These are phyloP conservation scores for Vicia sativa DNA, from an alignment of 306 rosid genomes.

Conservation along the genomic window DNA sequence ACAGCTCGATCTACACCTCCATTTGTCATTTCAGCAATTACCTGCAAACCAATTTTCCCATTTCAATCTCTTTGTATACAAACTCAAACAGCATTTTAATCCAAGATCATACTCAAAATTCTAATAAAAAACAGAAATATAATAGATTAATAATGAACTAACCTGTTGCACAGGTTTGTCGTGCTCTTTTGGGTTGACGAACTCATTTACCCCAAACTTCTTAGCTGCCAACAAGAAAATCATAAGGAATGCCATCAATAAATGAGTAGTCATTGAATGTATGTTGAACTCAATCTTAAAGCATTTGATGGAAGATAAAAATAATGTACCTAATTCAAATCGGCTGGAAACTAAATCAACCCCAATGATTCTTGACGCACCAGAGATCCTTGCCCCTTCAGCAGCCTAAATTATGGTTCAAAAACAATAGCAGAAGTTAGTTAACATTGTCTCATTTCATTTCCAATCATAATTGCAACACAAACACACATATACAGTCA, in stretches of 20 bases:
- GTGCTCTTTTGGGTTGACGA: conserved; percentile 90
- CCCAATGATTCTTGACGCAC: conserved; percentile 83
- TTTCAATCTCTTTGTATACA: too few relatives aligned
- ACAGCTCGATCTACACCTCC: too few relatives aligned
- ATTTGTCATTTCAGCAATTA: too few relatives aligned
- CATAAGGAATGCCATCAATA: conserved; percentile 4
- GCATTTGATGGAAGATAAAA: conserved; percentile 9
- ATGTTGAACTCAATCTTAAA: background rate
- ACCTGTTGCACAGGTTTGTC: conserved; percentile 82
- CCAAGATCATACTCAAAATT: too few relatives aligned
- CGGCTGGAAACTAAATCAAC: conserved; percentile 75
- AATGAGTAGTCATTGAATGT: background rate
- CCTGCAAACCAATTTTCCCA: too few relatives aligned
- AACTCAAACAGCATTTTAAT: too few relatives aligned
- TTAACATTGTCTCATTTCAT: background rate
- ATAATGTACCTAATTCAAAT: conserved; percentile 67
- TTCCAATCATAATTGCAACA: background rate
- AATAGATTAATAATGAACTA: conserved; percentile 17
- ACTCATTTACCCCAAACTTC: conserved; percentile 82
- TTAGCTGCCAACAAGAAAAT: conserved; percentile 60
- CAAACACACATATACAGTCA: background rate
- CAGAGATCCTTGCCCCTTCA: conserved; percentile 88
- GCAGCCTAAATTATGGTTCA: conserved; percentile 56
- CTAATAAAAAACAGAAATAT: background rate
- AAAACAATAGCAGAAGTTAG: background rate